Conservation (phyloP, 768 basidiomycete genomes). For the Suillus alpinus region DNA sequence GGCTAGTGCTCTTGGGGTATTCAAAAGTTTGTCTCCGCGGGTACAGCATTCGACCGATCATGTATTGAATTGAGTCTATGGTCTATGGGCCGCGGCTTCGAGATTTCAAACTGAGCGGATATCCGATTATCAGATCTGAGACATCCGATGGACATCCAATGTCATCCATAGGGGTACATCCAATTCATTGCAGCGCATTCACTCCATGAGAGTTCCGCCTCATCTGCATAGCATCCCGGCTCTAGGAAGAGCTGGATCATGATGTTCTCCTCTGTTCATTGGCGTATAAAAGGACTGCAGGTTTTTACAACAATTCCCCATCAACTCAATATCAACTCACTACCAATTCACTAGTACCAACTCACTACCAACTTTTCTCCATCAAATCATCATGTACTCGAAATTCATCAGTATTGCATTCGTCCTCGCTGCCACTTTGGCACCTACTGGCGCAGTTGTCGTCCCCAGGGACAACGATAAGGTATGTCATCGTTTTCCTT, state of each 20-base stretch:
- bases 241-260: neutral
- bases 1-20: too few relatives aligned
- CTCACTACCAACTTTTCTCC: neutral
- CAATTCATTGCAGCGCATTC: neutral
- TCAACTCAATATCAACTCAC: neutral
- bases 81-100: neutral
- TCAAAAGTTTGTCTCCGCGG: too few relatives aligned
- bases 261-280: neutral
- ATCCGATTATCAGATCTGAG: neutral
- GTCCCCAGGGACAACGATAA: neutral
- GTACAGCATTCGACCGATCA: too few relatives aligned
- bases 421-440: neutral
- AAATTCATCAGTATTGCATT: conserved; percentile 1
- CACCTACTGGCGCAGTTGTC: neutral
- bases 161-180: neutral
- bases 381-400: neutral
- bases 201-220: neutral
- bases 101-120: neutral
- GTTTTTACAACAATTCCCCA: neutral
- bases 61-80: too few relatives aligned
- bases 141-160: neutral
- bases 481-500: neutral
- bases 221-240: neutral
- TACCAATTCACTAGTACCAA: neutral
- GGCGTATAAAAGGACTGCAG: neutral